These are phyloP conservation scores for Solanum virginianum DNA, from an alignment of 257 asterid genomes.

Conservation along the genomic window DNA sequence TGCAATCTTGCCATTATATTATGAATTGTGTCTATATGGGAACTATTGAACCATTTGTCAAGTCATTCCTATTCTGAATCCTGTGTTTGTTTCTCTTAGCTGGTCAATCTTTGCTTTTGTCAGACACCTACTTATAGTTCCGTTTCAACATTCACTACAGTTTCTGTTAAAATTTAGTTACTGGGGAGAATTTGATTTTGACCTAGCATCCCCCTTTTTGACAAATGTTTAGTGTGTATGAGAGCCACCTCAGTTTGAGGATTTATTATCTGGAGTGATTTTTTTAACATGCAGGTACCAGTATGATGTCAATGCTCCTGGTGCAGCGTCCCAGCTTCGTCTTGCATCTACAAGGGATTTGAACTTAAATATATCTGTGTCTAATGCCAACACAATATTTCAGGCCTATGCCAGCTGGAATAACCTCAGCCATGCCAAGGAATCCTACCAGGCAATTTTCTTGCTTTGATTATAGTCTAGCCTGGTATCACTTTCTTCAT, in stretches of 20 bases:
- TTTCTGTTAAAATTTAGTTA: not conserved
- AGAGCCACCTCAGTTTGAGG: not conserved
- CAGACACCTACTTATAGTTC: not conserved
- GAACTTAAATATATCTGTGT: slow-evolving; percentile 73
- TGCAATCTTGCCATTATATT: not conserved
- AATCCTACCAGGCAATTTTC: slow-evolving; percentile 31
- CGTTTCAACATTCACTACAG: not conserved
- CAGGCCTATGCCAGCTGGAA: slow-evolving; percentile 99
- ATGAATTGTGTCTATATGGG: not conserved
- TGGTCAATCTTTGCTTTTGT: not conserved
- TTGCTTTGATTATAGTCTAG: not conserved
- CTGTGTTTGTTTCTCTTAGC: not conserved
- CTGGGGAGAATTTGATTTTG: not conserved
- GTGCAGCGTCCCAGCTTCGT: slow-evolving; percentile 77
- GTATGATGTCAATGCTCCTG: slow-evolving; percentile 61
- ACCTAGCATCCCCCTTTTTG: not conserved
- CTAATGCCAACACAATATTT: slow-evolving; percentile 76
- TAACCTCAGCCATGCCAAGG: slow-evolving; percentile 51
- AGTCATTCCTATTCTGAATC: not conserved
- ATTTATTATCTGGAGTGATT: not conserved
- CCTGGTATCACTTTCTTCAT: not conserved
- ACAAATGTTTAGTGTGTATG: not conserved
- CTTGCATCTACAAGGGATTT: slow-evolving; percentile 64
- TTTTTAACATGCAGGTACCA: slow-evolving; percentile 45
- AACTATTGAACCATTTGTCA: not conserved